phyloP scores from a whole-genome alignment of 768 basidiomycete species.

The Trametes coccinea region DNA sequence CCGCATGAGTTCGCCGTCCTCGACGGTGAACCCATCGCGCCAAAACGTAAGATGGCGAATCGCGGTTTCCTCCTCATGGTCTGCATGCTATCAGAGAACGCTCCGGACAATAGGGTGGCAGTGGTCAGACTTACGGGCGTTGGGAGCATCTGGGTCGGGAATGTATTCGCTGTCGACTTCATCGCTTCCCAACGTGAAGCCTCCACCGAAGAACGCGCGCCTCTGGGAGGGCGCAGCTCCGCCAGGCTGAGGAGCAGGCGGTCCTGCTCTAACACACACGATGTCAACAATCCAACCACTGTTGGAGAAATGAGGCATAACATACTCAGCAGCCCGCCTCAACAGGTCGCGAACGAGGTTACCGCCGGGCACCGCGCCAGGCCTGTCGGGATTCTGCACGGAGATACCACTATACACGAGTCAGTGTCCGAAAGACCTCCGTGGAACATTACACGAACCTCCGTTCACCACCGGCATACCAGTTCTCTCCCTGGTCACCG shows the following conservation, averaged over 20 bases:
- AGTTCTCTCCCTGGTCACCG: conserved; percentile 58
- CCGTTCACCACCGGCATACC: conserved; percentile 94
- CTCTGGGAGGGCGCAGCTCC: conserved; percentile 24
- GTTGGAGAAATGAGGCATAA: conserved; percentile 14
- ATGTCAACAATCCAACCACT: no score
- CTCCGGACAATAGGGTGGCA: no score
- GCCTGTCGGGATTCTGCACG: conserved; percentile 72
- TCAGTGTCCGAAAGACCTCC: neutral
- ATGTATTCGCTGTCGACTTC: conserved; percentile 78
- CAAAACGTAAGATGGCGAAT: conserved; percentile 86
- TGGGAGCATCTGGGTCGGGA: conserved; percentile 61
- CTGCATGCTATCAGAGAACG: conserved; percentile 12
- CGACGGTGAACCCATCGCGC: conserved; percentile 90
- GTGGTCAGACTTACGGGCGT: conserved; percentile 24
- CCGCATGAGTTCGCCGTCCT: conserved; percentile 81
- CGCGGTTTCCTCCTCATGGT: conserved; percentile 53
- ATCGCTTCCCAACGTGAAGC: conserved; percentile 86
- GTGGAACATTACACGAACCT: conserved; percentile 50
- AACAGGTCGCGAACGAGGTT: conserved; percentile 70
- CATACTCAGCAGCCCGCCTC: conserved; percentile 78
- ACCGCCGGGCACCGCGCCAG: conserved; percentile 48
- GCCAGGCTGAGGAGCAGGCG: conserved; percentile 29
- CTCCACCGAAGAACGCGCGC: conserved; percentile 65
- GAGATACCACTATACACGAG: conserved; percentile 69
- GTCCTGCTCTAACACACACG: conserved; percentile 36